Base-by-base conservation (phyloP, 1,284 basidiomycete species). In the Rhodofomes roseus region DNA sequence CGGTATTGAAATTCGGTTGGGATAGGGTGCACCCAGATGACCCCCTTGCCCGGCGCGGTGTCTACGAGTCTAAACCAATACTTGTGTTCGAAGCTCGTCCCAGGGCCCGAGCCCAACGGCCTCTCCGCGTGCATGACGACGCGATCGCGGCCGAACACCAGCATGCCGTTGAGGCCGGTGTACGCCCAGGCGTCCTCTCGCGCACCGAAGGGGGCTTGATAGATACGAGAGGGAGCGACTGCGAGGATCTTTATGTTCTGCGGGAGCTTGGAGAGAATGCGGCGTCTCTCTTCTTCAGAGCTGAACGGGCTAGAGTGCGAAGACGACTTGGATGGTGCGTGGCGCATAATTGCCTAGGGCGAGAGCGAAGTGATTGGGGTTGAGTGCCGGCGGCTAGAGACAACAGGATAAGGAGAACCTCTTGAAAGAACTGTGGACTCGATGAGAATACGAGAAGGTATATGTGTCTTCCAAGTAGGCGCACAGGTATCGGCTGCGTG, bases 11-110 rank as follows among this genome's bases (percentile, higher is more conserved):
- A 87, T 62, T 84, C 81, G 48, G 86, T 83, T 5, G 92, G 92
- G 48, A 97, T 79, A 67, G 89, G 89, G 73, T 96, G 94, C 72
- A 90, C 85, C 95, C 95, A 98, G 18, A 93, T 83, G 40, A 93
- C 63, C 27, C 70, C 85, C 65, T 90, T 91, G 36, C 87, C 81
- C 2, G 85, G 85, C 34, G 83, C 82, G 70, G 81, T 76, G 61
- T 95, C 83, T 62, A 93, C 82, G 44, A 96, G 85, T 29, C 92
- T 81, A 71, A 92, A 89, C 76, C 87, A 85, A 77, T 82, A 86
- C 37, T 61, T 61, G 40, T 65, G 65, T 44, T 71, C 67, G 46
- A 65, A 54, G 43, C 60, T 65, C 18, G 63, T 60, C 4, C 60
- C 65, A 2, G 63, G 63, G 4, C 63, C 66, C 12, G 54, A 27